Evolutionary conservation across 345 rosid species (phyloP).

Genomic region (Eucalyptus albens): DNA sequence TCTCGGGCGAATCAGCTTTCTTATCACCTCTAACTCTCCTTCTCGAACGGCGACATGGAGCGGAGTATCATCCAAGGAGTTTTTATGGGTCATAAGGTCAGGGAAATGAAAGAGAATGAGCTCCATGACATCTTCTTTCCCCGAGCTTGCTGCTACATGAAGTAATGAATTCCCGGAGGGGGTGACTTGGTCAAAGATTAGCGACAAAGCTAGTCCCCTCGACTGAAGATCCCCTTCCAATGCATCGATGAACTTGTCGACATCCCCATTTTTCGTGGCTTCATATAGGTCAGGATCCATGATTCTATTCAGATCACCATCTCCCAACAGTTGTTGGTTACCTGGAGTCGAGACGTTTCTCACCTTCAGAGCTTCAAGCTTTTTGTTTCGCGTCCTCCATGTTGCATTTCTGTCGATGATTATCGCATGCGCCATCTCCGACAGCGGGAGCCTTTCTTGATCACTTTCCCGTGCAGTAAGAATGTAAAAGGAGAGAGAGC

Average conservation of each 20-base stretch:
- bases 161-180: not conserved
- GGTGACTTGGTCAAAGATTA: too few relatives aligned
- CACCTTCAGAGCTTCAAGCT: not conserved
- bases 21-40: accelerated
- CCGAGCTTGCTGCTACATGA: not conserved
- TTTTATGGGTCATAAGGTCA: too few relatives aligned
- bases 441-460: not conserved
- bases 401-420: not conserved
- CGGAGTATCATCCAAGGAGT: too few relatives aligned
- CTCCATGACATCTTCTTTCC: not conserved
- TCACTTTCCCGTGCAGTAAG: not conserved
- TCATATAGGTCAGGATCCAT: not conserved
- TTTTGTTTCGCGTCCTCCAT: not conserved
- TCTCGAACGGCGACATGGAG: too few relatives aligned
- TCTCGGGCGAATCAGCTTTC: accelerated
- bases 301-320: not conserved
- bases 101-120: not conserved
- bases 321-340: not conserved
- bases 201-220: not conserved
- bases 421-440: not conserved
- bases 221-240: too few relatives aligned
- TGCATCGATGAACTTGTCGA: not conserved
- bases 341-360: not conserved
- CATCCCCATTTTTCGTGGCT: not conserved
- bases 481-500: not conserved